A percentile compares a stretch with the other conserved stretches of the same genome.
These are phyloP conservation scores for Rhizophora mangle DNA, from an alignment of 345 rosid genomes.

Conservation along the genomic window DNA sequence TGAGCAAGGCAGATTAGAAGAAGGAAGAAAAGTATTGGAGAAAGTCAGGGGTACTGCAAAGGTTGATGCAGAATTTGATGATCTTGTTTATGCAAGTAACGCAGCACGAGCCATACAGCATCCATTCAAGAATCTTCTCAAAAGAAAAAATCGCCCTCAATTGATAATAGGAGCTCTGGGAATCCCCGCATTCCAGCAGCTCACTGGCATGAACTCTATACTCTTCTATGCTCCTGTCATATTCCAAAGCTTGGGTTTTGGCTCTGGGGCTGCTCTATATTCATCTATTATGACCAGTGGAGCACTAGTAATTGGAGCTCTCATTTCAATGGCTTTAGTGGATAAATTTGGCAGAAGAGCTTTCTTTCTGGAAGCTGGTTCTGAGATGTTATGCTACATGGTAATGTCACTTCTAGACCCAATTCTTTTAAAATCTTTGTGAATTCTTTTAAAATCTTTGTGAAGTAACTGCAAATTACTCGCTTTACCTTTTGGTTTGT, in stretches of 20 bases:
- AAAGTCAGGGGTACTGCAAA: constrained; percentile 28
- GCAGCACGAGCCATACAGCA: constrained; percentile 32
- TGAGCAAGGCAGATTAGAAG: constrained; percentile 23
- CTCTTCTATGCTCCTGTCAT: constrained; percentile 51
- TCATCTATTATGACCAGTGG: constrained; percentile 43
- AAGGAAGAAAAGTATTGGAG: constrained; percentile 26
- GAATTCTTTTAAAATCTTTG: not conserved
- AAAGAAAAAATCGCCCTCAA: constrained; percentile 27
- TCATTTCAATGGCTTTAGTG: constrained; percentile 28
- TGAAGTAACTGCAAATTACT: too few species aligned
- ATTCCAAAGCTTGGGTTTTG: constrained; percentile 49
- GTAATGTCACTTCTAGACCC: not conserved
- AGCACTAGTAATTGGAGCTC: constrained; percentile 25
- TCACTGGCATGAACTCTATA: constrained; percentile 47
- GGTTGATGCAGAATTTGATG: constrained; percentile 34
- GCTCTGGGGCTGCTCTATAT: constrained; percentile 31
- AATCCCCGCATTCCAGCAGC: constrained; percentile 48
- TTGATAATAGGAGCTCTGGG: constrained; percentile 25
- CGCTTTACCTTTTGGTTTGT: not conserved
- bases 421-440: not conserved
- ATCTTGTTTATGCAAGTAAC: constrained; percentile 27
- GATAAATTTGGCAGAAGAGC: constrained; percentile 42
- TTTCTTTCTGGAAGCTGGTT: constrained; percentile 46
- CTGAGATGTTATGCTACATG: constrained; percentile 39
- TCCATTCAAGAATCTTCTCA: constrained; percentile 32